phyloP scores from a whole-genome alignment of 2,329 filamentous ascomycete genomes.

The Blastomyces gilchristii region DNA sequence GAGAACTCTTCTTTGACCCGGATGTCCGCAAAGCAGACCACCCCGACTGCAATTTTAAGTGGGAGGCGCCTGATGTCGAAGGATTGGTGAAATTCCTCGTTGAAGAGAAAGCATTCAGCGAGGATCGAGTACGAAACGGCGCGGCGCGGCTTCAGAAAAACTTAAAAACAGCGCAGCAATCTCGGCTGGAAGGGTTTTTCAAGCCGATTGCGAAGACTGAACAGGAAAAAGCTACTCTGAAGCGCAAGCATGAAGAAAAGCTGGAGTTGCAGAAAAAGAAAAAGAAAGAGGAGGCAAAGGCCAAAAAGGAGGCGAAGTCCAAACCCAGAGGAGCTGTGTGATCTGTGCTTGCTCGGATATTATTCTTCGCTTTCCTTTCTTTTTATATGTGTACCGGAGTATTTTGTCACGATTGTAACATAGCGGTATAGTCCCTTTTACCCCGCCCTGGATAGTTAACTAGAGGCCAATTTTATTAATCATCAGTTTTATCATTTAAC shows the following conservation, averaged over 20 bases:
- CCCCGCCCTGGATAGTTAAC: neutral
- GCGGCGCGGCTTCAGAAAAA: constrained; percentile 78
- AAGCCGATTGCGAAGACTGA: constrained; percentile 83
- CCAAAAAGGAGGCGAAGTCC: constrained; percentile 81
- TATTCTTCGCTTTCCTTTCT: neutral
- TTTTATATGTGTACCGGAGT: neutral
- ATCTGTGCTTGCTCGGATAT: constrained; percentile 1
- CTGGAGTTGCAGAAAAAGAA: constrained; percentile 90
- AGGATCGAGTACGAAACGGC: constrained; percentile 76
- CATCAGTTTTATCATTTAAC: neutral
- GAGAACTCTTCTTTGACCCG: constrained; percentile 81
- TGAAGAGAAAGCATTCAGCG: constrained; percentile 90
- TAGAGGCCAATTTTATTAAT: neutral
- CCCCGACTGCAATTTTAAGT: constrained; percentile 90
- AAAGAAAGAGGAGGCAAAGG: constrained; percentile 85
- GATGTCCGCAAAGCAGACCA: constrained; percentile 78
- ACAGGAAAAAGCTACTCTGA: constrained; percentile 70
- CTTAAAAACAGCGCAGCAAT: constrained; percentile 81
- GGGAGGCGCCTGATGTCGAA: constrained; percentile 86
- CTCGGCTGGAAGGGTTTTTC: constrained; percentile 91
- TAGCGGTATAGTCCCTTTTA: neutral
- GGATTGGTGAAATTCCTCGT: constrained; percentile 84
- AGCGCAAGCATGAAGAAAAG: constrained; percentile 91
- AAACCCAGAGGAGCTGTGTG: constrained; percentile 62
- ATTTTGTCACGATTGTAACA: neutral